Evolutionary conservation across 208 protist genomes (phyloP).

Genomic region (Leishmania lainsoni): DNA sequence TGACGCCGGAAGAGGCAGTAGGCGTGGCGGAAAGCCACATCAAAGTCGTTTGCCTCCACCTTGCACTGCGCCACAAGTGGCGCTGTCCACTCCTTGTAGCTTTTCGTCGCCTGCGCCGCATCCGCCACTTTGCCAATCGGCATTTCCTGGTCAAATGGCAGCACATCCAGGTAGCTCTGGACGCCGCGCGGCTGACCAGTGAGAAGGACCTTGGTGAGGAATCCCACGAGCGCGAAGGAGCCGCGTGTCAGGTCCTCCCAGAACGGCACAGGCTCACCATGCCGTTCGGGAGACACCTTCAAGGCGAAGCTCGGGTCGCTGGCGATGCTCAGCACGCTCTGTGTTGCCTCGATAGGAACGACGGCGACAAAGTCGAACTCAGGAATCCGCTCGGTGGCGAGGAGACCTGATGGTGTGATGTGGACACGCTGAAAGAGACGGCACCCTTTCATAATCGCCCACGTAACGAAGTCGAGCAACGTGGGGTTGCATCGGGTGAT

Average conservation of each 20-base stretch:
- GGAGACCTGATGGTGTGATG: conserved; percentile 76
- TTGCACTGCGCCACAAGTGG: conserved; percentile 65
- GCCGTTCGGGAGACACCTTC: conserved; percentile 67
- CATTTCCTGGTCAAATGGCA: conserved; percentile 78
- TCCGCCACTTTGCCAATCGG: conserved; percentile 71
- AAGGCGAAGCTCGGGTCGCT: conserved; percentile 67
- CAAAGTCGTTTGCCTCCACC: conserved; percentile 59
- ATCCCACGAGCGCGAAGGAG: conserved; percentile 77
- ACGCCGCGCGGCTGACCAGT: conserved; percentile 73
- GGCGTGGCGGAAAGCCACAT: conserved; percentile 70
- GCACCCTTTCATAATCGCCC: conserved; percentile 84
- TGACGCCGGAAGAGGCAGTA: conserved; percentile 89
- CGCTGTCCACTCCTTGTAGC: conserved; percentile 60
- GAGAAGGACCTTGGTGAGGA: conserved; percentile 65
- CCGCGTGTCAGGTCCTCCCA: conserved; percentile 78
- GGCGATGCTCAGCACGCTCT: conserved; percentile 70
- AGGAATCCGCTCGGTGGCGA: conserved; percentile 78
- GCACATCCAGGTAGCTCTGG: conserved; percentile 82
- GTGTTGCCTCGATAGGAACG: conserved; percentile 72
- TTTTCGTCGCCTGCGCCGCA: conserved; percentile 64
- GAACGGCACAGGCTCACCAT: conserved; percentile 72
- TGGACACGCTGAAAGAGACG: conserved; percentile 88
- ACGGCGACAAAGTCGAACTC: conserved; percentile 89
- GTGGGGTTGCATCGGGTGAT: conserved; percentile 82
- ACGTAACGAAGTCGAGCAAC: conserved; percentile 89